Evolutionary conservation across 768 basidiomycete species (phyloP).

Genomic region (Leccinum uliginosum): DNA sequence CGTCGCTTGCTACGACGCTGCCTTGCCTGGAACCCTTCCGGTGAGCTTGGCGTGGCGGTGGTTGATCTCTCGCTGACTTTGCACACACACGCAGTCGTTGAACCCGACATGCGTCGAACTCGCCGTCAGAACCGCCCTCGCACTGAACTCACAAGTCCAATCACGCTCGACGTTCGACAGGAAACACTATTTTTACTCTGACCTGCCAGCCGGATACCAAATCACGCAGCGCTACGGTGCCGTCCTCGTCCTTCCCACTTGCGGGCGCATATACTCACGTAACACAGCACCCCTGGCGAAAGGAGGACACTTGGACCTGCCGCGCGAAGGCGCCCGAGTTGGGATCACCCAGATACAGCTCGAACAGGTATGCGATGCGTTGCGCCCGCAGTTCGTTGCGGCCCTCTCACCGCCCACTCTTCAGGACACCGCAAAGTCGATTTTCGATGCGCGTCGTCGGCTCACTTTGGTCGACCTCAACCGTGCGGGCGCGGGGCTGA

Average conservation of each 20-base stretch:
- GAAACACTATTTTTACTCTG: constrained; percentile 98
- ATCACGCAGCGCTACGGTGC: constrained; percentile 94
- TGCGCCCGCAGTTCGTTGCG: not conserved
- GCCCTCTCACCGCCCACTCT: not conserved
- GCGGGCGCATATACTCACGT: not conserved
- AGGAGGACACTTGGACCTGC: constrained; percentile 53
- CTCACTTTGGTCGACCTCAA: constrained; percentile 79
- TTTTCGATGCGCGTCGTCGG: constrained; percentile 46
- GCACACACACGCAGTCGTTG: constrained; percentile 30
- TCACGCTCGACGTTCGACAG: constrained; percentile 81
- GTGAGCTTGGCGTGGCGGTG: constrained; percentile 41
- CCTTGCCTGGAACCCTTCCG: constrained; percentile 90
- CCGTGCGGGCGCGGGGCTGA: constrained; percentile 80
- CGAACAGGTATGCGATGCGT: constrained; percentile 65
- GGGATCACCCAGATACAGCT: constrained; percentile 92
- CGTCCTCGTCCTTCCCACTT: not conserved
- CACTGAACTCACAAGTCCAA: constrained; percentile 65
- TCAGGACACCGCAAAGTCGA: constrained; percentile 91
- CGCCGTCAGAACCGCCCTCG: constrained; percentile 76
- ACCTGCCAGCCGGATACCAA: constrained; percentile 92
- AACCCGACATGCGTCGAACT: constrained; percentile 73
- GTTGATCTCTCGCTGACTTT: not conserved
- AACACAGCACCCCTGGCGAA: constrained; percentile 71
- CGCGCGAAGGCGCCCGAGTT: constrained; percentile 43
- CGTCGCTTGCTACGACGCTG: constrained; percentile 79